Percentiles rank a stretch among this genome's conserved stretches.
phyloP scores from a whole-genome alignment of 192 early-diverging fungal genomes.

The Ambispora gerdemannii region DNA sequence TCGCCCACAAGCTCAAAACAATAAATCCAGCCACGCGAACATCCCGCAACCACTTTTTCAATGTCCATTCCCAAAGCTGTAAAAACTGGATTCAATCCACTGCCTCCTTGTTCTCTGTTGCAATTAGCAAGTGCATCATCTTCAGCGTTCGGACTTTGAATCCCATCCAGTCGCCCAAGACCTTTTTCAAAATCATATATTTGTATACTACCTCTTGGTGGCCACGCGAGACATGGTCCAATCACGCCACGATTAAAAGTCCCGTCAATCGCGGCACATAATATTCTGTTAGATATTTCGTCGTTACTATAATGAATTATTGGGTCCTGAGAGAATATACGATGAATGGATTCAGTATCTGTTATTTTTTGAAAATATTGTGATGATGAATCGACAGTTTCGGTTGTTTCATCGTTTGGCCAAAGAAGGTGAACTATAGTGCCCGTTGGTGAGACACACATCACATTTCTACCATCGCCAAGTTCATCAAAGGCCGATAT shows the following conservation, averaged over 20 bases:
- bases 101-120: neutral
- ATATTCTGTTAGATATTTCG: neutral
- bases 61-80: neutral
- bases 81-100: neutral
- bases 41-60: slow-evolving; percentile 14
- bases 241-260: slow-evolving; percentile 7
- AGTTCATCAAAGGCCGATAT: neutral
- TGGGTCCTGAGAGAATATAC: slow-evolving; percentile 1
- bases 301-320: slow-evolving; percentile 8
- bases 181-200: slow-evolving; percentile 1
- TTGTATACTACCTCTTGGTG: slow-evolving; percentile 4
- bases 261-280: slow-evolving; percentile 6
- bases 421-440: slow-evolving; percentile 1
- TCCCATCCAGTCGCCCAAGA: neutral
- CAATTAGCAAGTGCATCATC: neutral
- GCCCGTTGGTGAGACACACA: slow-evolving; percentile 10
- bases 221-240: neutral
- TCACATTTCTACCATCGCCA: neutral
- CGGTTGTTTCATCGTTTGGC: neutral
- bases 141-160: no score
- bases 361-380: no score
- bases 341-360: neutral
- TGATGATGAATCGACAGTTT: neutral
- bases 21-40: slow-evolving; percentile 6
- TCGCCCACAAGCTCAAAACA: slow-evolving; percentile 13